A percentile compares a stretch with the other conserved stretches of the same genome.
Evolutionary conservation across 2,329 filamentous ascomycete genomes (phyloP).

Genomic region (Nannizziopsis barbatae): DNA sequence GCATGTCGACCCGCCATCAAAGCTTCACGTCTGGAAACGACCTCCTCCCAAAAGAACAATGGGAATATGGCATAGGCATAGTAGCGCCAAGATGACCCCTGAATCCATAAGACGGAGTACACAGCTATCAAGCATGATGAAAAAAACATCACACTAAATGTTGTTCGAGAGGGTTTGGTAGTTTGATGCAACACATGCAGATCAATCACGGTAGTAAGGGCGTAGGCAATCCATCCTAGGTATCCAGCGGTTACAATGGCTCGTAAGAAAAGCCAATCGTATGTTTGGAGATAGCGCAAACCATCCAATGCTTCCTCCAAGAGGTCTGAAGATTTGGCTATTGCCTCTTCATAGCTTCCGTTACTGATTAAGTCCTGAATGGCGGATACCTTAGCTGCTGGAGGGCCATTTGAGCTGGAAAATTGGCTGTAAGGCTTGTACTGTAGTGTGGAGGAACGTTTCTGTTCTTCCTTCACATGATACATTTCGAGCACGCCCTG

Average conservation of each 20-base stretch:
- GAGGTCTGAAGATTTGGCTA: conserved; percentile 63
- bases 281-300: conserved; percentile 87
- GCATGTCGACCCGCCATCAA: conserved; percentile 54
- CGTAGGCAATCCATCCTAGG: conserved; percentile 89
- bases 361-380: conserved; percentile 58
- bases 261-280: conserved; percentile 93
- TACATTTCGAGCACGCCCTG: conserved; percentile 91
- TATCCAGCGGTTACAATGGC: conserved; percentile 84
- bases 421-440: conserved; percentile 68
- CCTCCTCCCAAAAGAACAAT: conserved; percentile 91
- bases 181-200: conserved; percentile 69
- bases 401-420: conserved; percentile 47
- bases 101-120: conserved; percentile 68
- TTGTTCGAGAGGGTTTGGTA: conserved; percentile 52
- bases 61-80: conserved; percentile 90
- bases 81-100: conserved; percentile 70
- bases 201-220: conserved; percentile 77
- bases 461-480: conserved; percentile 78
- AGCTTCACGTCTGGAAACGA: conserved; percentile 64
- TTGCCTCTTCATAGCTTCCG: conserved; percentile 62
- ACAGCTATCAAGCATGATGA: conserved; percentile 63
- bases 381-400: conserved; percentile 54
- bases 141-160: conserved; percentile 53
- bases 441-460: conserved; percentile 61
- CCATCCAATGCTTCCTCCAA: conserved; percentile 70